Evolutionary conservation across 164 flowering plant genomes (phyloP).

Genomic region (Akebia trifoliata): DNA sequence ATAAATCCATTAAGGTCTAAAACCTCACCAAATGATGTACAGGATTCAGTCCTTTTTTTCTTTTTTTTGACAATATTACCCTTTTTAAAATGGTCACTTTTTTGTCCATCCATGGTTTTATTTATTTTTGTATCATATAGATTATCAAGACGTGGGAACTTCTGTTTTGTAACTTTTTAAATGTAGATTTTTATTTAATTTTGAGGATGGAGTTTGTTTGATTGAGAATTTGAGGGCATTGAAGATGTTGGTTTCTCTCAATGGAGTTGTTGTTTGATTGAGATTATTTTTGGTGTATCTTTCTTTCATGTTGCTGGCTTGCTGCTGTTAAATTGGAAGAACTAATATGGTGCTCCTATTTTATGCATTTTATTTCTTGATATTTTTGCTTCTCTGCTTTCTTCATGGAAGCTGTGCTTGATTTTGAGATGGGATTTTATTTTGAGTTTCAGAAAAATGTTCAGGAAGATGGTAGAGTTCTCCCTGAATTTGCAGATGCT

Average conservation of each 20-base stretch:
- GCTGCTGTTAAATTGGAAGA: too few species aligned
- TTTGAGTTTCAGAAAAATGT: conserved; percentile 55
- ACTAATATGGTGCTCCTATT: too few species aligned
- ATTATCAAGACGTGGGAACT: too few species aligned
- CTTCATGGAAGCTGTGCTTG: neutral
- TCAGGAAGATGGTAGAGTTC: conserved; percentile 66
- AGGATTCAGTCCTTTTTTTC: neutral
- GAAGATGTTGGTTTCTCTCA: too few species aligned
- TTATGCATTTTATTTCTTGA: neutral
- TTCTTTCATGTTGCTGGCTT: too few species aligned
- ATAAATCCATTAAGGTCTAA: neutral
- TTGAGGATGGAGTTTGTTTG: neutral
- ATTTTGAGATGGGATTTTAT: conserved; percentile 6
- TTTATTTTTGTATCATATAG: too few species aligned
- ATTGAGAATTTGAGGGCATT: too few species aligned
- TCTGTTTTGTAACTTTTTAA: neutral
- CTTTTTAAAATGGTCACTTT: too few species aligned
- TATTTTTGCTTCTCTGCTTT: neutral
- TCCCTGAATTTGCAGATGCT: conserved; percentile 88
- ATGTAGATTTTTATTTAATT: neutral
- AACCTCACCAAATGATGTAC: neutral
- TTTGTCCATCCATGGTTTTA: too few species aligned
- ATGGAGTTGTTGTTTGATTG: too few species aligned
- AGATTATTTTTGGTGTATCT: too few species aligned
- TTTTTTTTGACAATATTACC: too few species aligned